phyloP scores from a whole-genome alignment of 805 yeast species.

The Lipomyces orientalis region DNA sequence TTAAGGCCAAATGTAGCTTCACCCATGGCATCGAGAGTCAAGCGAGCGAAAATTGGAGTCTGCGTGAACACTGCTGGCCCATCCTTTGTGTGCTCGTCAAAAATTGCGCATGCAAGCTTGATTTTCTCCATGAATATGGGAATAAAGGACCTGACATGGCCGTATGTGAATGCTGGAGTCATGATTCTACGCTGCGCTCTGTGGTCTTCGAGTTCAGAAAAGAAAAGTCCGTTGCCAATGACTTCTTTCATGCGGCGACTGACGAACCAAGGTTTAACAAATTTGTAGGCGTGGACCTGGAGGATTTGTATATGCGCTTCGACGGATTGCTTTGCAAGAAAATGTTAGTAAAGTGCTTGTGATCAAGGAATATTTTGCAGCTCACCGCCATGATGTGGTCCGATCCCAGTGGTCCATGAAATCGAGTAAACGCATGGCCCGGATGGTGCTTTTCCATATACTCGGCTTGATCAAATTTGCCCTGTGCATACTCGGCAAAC shows the following conservation, averaged over 20 bases:
- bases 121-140: constrained; percentile 26
- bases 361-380: not conserved
- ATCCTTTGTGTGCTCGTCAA: constrained; percentile 12
- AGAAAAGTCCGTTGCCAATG: constrained; percentile 32
- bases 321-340: constrained; percentile 15
- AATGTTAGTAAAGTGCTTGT: not conserved
- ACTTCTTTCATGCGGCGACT: constrained; percentile 23
- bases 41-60: constrained; percentile 17
- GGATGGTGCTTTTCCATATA: constrained; percentile 22
- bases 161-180: constrained; percentile 23
- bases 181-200: constrained; percentile 29
- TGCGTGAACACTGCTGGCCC: constrained; percentile 23
- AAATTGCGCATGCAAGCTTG: not conserved
- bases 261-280: constrained; percentile 28
- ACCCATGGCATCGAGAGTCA: constrained; percentile 32
- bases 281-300: constrained; percentile 29
- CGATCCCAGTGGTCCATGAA: constrained; percentile 27
- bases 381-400: constrained; percentile 10
- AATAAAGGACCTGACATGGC: constrained; percentile 22
- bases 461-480: constrained; percentile 18
- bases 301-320: constrained; percentile 28
- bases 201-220: constrained; percentile 33
- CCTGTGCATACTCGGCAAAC: constrained; percentile 13
- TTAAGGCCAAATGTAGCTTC: constrained; percentile 30
- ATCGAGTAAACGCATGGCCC: constrained; percentile 18